phyloP scores from a whole-genome alignment of 2,329 filamentous ascomycete genomes.

The Cercospora nicotianae region DNA sequence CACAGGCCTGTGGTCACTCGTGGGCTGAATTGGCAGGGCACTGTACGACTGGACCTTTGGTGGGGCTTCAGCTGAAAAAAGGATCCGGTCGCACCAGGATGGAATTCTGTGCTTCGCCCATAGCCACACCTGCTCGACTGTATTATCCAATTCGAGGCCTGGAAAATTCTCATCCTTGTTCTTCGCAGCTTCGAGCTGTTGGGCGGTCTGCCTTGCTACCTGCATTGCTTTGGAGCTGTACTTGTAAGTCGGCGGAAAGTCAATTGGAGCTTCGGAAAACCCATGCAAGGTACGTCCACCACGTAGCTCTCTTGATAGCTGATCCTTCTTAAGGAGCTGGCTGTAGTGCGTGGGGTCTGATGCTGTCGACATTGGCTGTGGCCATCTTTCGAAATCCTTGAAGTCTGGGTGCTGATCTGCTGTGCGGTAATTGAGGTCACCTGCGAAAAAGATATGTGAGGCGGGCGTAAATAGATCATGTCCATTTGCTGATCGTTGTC shows the following conservation, averaged over 20 bases:
- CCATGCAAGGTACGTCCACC: conserved; percentile 74
- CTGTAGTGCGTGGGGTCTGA: conserved; percentile 62
- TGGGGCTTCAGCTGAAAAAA: conserved; percentile 59
- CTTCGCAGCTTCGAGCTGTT: conserved; percentile 21
- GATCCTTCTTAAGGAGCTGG: conserved; percentile 70
- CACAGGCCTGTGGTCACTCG: conserved; percentile 86
- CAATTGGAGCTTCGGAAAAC: conserved; percentile 69
- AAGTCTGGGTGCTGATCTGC: conserved; percentile 62
- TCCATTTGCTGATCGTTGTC: background rate
- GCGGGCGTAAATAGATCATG: conserved; percentile 67
- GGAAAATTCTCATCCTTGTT: conserved; percentile 23
- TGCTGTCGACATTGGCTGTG: conserved; percentile 56
- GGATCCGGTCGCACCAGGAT: conserved; percentile 87
- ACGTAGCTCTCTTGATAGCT: conserved; percentile 70
- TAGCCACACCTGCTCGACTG: conserved; percentile 29
- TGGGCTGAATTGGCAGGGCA: conserved; percentile 73
- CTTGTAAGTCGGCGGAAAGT: conserved; percentile 93
- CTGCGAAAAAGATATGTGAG: conserved; percentile 79
- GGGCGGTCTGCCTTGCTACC: conserved; percentile 31
- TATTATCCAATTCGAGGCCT: conserved; percentile 20
- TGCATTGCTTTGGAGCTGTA: conserved; percentile 56
- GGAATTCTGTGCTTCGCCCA: conserved; percentile 86
- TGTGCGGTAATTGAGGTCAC: conserved; percentile 95
- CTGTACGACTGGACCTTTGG: conserved; percentile 63
- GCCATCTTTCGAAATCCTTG: conserved; percentile 60